Evolutionary conservation across 1,139 yeast genomes (phyloP), one percentile per base, ranked within the genome.

Genomic region (Magnusiomyces tetraspermus): DNA sequence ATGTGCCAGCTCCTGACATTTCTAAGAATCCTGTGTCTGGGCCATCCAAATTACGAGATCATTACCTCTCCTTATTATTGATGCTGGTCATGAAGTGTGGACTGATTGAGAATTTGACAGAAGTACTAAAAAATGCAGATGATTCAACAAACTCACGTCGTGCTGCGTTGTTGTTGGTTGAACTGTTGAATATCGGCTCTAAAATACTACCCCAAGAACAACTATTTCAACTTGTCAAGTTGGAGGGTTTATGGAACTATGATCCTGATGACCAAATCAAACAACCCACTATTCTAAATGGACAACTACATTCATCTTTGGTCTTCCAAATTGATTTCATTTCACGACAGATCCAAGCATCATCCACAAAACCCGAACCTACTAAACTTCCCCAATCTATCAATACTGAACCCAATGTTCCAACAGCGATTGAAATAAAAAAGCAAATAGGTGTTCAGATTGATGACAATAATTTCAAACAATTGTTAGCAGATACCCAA

Each of bases 391-490:
- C 37, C 38, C 28, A 19, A 17, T 48, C 33, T 42, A 52, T 62
- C 36, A 61, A 62, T 53, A 61, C 72, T 44, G 63, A 65, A 57
- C 60, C 65, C 23, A 67, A 69, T 45, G 64, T 78, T 1, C 73
- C 71, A 53, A 28, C 58, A 19, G 56, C 66, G 1, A 61, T 55
- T 49, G 69, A 69, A 19, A 71, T 77, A 31, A 75, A 72, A 49
- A 71, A 75, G 11, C 72, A 73, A 46, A 67, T 79, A 51, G 76
- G 79, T 5, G 73, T 74, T 33, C 74, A 77, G 50, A 73, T 85
- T 33, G 95, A 87, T 61, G 97, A 89, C 54, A 59, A 72, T 0
- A 83, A 83, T 49, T 80, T 90, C 61, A 82, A 85, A 60, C 75
- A 76, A 53, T 72, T 86, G 71, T 73, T 92, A 6, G 70, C 72